Evolutionary conservation across 202 grass and related monocot species (phyloP).

Genomic region (Schoenoplectus tabernaemontani): DNA sequence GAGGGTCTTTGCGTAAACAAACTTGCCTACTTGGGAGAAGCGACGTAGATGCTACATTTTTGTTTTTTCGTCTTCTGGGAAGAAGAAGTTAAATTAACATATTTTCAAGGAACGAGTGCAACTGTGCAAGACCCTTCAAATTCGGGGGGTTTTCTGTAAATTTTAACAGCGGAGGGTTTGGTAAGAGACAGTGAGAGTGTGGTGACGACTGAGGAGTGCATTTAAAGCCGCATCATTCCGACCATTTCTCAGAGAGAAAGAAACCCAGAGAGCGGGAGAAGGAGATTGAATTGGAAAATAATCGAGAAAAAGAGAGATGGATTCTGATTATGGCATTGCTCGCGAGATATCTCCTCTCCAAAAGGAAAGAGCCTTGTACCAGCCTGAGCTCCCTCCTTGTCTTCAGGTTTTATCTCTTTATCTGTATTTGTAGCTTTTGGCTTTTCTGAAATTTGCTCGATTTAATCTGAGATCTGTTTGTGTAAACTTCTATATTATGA

Average conservation of each 20-base stretch:
- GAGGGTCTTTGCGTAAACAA: background rate
- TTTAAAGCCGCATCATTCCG: background rate
- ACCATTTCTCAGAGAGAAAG: conserved; percentile 10
- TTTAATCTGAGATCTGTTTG: conserved; percentile 7
- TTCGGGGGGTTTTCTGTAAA: background rate
- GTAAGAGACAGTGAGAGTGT: conserved; percentile 9
- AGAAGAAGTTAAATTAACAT: too few species aligned
- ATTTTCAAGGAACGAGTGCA: too few species aligned
- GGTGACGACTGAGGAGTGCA: background rate
- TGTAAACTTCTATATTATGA: background rate
- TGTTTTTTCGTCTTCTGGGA: too few species aligned
- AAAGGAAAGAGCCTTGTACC: conserved; percentile 60
- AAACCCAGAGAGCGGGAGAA: conserved; percentile 2
- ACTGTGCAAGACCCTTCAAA: background rate
- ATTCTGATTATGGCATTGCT: conserved; percentile 88
- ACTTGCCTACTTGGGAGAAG: too few species aligned
- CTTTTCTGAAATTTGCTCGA: background rate
- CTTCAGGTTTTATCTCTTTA: conserved; percentile 52
- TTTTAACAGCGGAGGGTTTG: background rate
- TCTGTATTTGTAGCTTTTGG: background rate
- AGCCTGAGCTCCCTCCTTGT: conserved; percentile 80
- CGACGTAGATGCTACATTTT: too few species aligned
- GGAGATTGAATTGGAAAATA: background rate
- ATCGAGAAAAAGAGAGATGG: conserved; percentile 27
- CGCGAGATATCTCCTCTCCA: conserved; percentile 87